Evolutionary conservation across 2,329 filamentous ascomycete species (phyloP), one percentile per base, ranked within the genome.

Genomic region (Epichloe typhina): DNA sequence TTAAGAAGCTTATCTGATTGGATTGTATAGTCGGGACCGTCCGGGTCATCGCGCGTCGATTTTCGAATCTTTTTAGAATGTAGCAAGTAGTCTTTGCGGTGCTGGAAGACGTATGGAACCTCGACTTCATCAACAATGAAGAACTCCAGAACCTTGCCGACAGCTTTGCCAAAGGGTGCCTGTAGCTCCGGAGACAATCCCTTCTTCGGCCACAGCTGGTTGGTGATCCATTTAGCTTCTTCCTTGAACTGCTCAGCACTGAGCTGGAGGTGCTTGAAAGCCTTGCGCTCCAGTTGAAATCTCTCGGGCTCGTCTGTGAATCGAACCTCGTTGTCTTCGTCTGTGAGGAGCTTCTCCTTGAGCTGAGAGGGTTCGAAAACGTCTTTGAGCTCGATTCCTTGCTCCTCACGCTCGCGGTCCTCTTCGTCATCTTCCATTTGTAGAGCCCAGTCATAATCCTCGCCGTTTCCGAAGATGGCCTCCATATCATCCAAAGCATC

Each of bases 281-380:
- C 80, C 63, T 89, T 89, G 58, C 93, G 83, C 46, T 94, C 88
- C 49, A 98, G 71, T 66, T 98, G 93, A 66, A 95, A 91, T 60
- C 93, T 84, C 68, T 98, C 93, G 1, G 93, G 93, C 58, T 95
- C 84, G 64, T 98, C 93, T 19, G 80, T 83, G 62, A 84, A 81
- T 46, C 93, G 87, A 57, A 98, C 96, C 52, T 82, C 72, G 65
- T 97, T 95, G 66, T 98, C 93, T 56, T 90, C 89, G 52, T 97
- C 93, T 8, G 93, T 98, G 59, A 98, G 79, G 66, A 97, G 85
- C 69, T 88, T 91, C 69, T 98, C 93, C 51, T 85, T 83, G 39
- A 98, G 78, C 65, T 98, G 89, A 3, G 90, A 95, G 0, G 93
- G 93, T 68, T 98, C 93, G 61, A 98, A 98, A 47, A 98, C 91